Evolutionary conservation across 1,284 basidiomycete species (phyloP).

Genomic region (Tilletia horrida): DNA sequence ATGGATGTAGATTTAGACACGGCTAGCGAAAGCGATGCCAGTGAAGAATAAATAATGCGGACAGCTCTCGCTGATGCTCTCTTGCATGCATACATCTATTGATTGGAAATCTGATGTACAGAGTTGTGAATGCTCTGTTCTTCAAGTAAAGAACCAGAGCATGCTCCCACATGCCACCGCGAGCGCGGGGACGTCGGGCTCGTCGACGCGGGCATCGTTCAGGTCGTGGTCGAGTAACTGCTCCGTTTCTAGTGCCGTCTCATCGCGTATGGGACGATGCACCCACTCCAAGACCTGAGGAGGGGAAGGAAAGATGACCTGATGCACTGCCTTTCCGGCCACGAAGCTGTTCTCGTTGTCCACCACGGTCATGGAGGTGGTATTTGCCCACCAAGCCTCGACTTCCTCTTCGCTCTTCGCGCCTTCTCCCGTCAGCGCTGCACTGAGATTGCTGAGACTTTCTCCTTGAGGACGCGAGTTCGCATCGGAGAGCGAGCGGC

Average conservation of each 20-base stretch:
- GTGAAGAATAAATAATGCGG: conserved; percentile 12
- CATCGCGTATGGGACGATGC: neutral
- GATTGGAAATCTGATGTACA: neutral
- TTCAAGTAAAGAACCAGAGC: conserved; percentile 1
- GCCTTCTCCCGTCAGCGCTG: neutral
- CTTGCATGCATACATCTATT: too few species aligned
- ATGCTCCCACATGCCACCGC: neutral
- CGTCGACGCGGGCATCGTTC: conserved; percentile 5
- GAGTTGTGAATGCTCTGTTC: neutral
- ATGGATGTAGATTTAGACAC: neutral
- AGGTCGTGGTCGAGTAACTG: neutral
- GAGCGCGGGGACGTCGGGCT: conserved; percentile 8
- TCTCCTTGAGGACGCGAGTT: too few species aligned
- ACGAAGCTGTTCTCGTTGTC: neutral
- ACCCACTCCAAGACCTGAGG: neutral
- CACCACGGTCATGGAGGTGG: conserved; percentile 5
- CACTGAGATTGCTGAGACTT: neutral
- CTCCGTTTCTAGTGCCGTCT: neutral
- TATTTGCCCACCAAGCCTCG: neutral
- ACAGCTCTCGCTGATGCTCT: too few species aligned
- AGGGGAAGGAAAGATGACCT: neutral
- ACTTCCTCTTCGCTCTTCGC: neutral
- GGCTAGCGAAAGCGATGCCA: conserved; percentile 10
- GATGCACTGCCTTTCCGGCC: conserved; percentile 5
- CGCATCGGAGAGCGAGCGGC: neutral